Evolutionary conservation across 495 filamentous ascomycete species (phyloP), one percentile per base, ranked within the genome.

Genomic region (Achaetomiella virescens): DNA sequence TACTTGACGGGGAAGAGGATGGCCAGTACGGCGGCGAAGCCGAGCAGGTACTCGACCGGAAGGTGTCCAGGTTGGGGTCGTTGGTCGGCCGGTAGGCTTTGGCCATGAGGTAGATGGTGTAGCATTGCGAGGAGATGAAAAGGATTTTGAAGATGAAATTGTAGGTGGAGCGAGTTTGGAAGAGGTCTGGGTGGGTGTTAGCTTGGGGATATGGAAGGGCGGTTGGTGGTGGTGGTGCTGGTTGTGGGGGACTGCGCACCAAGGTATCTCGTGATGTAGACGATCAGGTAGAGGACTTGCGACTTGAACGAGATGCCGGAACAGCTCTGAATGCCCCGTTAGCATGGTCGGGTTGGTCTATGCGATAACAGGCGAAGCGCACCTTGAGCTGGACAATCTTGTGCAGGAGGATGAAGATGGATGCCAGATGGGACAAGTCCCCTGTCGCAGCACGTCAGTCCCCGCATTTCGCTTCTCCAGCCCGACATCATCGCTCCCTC

Each of bases 251-350:
- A 14, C 29, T 22, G 51, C 71, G 47, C 70, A 90, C 87, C 90
- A 55, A 97, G 82, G 73, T 98, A 98, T 56, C 93, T 82, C 45
- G 91, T 92, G 21, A 91, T 65, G 72, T 97, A 98, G 52, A 98
- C 95, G 36, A 95, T 75, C 58, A 97, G 72, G 73, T 98, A 98
- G 36, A 98, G 77, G 24, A 84, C 85, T 78, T 98, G 93, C 49
- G 93, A 96, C 71, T 97, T 97, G 80, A 97, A 96, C 6, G 93
- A 97, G 72, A 98, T 87, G 57, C 93, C 93, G 12, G 92, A 85
- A 64, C 91, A 96, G 77, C 90, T 95, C 93, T 98, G 45, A 4
- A n/a, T 27, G 53, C 63, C n/a, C 60, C 67, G 64, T 55, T 40
- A 43, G 42, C 33, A 45, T 53, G 8, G 15, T 6, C 27, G 41